Percentiles rank a stretch among this genome's conserved stretches.
Conservation (phyloP, 805 yeast species). For the Ogataea saltuana region DNA sequence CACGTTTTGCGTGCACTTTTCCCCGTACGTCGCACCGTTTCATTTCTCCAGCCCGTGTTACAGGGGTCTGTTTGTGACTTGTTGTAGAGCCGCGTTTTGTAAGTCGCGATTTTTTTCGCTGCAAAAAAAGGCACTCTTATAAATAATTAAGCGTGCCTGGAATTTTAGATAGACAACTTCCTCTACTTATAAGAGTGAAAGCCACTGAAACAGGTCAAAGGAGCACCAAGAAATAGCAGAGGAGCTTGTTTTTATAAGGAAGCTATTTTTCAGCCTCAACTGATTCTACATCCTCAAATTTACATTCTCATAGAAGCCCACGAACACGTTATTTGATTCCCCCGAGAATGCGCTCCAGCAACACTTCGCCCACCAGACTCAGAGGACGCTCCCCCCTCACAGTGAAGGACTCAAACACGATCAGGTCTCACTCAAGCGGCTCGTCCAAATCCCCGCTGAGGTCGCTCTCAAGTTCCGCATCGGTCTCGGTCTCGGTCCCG, state of each 20-base stretch:
- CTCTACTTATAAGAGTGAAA: neutral
- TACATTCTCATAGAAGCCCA: no score
- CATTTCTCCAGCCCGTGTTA: neutral
- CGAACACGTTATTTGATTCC: no score
- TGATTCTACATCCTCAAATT: no score
- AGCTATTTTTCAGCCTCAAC: no score
- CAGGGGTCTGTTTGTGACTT: neutral
- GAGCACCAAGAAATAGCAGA: no score
- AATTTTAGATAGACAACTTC: neutral
- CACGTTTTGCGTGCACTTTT: neutral
- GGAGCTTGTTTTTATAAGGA: no score
- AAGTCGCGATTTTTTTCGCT: neutral
- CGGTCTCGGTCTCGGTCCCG: conserved; percentile 8
- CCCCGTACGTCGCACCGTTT: neutral
- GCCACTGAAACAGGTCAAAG: no score
- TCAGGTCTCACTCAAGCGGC: neutral
- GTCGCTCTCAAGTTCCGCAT: conserved; percentile 5
- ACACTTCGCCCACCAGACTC: neutral
- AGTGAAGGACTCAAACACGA: conserved; percentile 14
- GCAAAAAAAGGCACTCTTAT: neutral
- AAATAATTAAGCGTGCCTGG: conserved; percentile 1
- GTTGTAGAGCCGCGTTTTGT: neutral
- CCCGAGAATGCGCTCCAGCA: neutral
- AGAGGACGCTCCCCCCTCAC: conserved; percentile 13
- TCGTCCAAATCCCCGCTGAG: conserved; percentile 10